Percentiles rank a stretch among this genome's conserved stretches.
These are phyloP conservation scores for Moringa oleifera DNA, from an alignment of 345 rosid species.

Conservation along the genomic window DNA sequence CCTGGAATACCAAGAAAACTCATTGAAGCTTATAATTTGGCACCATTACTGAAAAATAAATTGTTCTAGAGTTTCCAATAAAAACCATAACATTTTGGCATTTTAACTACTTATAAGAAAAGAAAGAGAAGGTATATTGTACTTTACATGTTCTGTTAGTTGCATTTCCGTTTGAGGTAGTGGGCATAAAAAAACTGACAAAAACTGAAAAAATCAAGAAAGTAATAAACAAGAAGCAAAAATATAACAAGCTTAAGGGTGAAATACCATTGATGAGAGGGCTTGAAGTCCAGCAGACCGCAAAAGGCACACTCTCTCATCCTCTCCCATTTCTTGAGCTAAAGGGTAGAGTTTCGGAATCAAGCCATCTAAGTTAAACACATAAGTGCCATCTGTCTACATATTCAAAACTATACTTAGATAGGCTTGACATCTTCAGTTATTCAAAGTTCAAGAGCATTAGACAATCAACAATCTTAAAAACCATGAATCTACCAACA, in stretches of 20 bases:
- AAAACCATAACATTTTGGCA: too few relatives aligned
- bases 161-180: too few relatives aligned
- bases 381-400: conserved; percentile 61
- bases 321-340: conserved; percentile 61
- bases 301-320: conserved; percentile 26
- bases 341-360: conserved; percentile 58
- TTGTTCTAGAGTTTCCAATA: too few relatives aligned
- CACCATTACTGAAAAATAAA: too few relatives aligned
- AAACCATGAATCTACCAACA: conserved; percentile 14
- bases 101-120: too few relatives aligned
- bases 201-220: not conserved
- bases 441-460: not conserved
- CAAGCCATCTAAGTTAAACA: conserved; percentile 68
- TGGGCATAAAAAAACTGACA: too few relatives aligned
- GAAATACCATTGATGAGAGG: conserved; percentile 58
- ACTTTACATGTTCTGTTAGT: too few relatives aligned
- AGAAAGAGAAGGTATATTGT: too few relatives aligned
- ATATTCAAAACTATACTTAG: conserved; percentile 9
- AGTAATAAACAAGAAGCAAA: not conserved
- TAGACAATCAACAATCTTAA: conserved; percentile 1
- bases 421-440: conserved; percentile 11
- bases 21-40: too few relatives aligned
- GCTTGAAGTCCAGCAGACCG: conserved; percentile 65
- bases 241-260: not conserved
- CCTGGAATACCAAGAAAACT: too few relatives aligned